Base-by-base conservation (phyloP, 202 grass and related monocot genomes). In the Alloteropsis angusta region DNA sequence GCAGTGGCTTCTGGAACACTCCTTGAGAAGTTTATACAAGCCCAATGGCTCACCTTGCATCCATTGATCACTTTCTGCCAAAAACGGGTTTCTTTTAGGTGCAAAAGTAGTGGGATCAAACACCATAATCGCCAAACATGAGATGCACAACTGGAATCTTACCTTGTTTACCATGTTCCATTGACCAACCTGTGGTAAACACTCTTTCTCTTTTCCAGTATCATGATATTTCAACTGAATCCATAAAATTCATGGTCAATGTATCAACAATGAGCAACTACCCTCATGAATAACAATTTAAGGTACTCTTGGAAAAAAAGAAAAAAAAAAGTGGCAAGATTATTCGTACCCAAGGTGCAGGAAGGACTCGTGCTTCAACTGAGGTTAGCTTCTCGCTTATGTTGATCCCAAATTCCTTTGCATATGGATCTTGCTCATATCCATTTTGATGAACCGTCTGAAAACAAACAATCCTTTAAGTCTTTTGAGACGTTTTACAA, bases 91-190 rank as follows among this genome's bases (percentile, higher is more conserved):
- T 74, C 8, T n/a, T 38, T 78, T 73, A 69, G 61, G 50, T 13
- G 21, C 19, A 39, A 16, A 62, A 30, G 19, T 71, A 71, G 16
- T 56, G 6, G 53, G 15, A 52, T 22, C 22, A 60, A 61, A 52
- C 15, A 77, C 12, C 36, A 47, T 78, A 59, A 47, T 47, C 48
- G 4, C 16, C 48, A 10, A 79, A 39, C 14, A 66, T 39, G 18
- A 46, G 69, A 52, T 44, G 38, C 49, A 19, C 17, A 71, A 21
- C 22, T n/a, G 45, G 45, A 70, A 37, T n/a, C 41, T 43, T 89
- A 90, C 96, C 96, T 99, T 99, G 72, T 99, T 99, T 82, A 99
- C 87, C 96, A 99, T 99, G 83, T 99, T 99, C 96, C 96, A 99
- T 80, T 99, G 96, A 65, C 96, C 96, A 87, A 99, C 90, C 65